A percentile compares a stretch with the other conserved stretches of the same genome.
Conservation (phyloP, 345 rosid species). For the Acer saccharum region DNA sequence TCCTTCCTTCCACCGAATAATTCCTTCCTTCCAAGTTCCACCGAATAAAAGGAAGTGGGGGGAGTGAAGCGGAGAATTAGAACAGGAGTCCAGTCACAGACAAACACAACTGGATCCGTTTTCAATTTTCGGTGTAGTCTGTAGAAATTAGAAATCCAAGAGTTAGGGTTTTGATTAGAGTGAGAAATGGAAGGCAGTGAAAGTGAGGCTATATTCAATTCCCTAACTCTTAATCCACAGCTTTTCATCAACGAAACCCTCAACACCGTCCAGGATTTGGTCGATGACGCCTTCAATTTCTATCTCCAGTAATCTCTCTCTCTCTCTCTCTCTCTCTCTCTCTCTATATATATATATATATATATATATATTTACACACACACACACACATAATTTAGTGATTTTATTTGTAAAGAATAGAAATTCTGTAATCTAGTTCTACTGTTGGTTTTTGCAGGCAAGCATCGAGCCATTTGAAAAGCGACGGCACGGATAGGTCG, state of each 20-base stretch:
- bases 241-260: slow-evolving; percentile 74
- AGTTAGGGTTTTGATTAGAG: background rate
- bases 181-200: slow-evolving; percentile 73
- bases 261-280: slow-evolving; percentile 63
- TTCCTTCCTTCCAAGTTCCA: no score
- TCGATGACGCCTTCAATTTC: slow-evolving; percentile 69
- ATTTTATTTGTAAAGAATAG: no score
- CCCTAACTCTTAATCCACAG: slow-evolving; percentile 68
- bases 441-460: slow-evolving; percentile 43
- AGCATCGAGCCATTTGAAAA: slow-evolving; percentile 51
- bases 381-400: no score
- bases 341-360: no score
- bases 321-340: slow-evolving; percentile 5
- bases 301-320: slow-evolving; percentile 40
- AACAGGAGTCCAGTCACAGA: no score
- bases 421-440: background rate
- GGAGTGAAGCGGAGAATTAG: no score
- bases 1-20: no score
- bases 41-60: no score
- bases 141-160: background rate
- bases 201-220: slow-evolving; percentile 56
- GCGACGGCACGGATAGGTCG: slow-evolving; percentile 47
- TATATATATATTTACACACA: background rate
- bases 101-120: background rate
- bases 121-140: background rate